phyloP scores from a whole-genome alignment of 148 eudicot genomes.

The Heliamphora exappendiculata region DNA sequence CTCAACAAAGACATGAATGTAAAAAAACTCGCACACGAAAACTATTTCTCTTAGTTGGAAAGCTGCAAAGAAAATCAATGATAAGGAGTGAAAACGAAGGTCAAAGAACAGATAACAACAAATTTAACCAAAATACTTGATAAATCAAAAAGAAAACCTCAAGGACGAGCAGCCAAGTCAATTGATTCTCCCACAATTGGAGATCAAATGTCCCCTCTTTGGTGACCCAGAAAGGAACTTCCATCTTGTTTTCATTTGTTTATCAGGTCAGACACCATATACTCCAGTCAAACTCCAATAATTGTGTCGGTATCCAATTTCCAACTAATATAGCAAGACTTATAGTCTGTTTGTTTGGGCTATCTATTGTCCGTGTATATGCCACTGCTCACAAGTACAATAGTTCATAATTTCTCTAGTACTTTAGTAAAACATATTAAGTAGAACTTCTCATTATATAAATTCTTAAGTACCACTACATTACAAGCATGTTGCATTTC shows the following conservation, averaged over 20 bases:
- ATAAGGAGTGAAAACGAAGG: not conserved
- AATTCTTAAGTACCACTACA: not conserved
- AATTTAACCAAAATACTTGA: not conserved
- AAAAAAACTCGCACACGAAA: not conserved
- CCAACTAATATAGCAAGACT: not conserved
- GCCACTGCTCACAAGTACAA: not conserved
- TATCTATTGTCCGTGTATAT: not conserved
- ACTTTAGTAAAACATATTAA: not conserved
- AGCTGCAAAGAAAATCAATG: not conserved
- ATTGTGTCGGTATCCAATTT: not conserved
- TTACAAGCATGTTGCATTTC: not conserved
- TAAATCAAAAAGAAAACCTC: not conserved
- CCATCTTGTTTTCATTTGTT: not conserved
- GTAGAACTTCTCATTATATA: not conserved
- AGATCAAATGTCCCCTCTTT: not conserved
- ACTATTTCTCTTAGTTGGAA: not conserved
- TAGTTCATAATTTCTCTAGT: not conserved
- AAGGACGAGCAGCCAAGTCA: not conserved
- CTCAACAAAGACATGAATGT: not conserved
- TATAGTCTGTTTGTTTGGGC: not conserved
- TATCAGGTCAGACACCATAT: not conserved
- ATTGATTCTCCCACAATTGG: not conserved
- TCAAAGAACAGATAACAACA: not conserved
- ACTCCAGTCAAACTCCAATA: not conserved
- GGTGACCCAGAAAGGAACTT: not conserved